Percentiles rank a stretch among this genome's conserved stretches.
Evolutionary conservation across 441 rosid genomes (phyloP).

Genomic region (Syzygium syzygioides): DNA sequence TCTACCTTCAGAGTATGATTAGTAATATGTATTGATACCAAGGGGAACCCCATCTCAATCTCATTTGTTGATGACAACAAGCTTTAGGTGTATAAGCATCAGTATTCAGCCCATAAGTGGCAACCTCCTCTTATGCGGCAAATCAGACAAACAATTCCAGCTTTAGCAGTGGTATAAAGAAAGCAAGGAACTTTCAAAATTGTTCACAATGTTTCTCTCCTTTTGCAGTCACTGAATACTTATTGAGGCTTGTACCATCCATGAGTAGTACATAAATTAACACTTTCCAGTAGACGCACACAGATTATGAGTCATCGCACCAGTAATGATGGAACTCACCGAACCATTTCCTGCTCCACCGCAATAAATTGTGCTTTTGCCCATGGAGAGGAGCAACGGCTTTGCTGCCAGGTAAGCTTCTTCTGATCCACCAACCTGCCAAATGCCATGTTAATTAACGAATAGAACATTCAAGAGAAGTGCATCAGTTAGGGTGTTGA

Average conservation of each 20-base stretch:
- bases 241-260: neutral
- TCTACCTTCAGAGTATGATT: neutral
- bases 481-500: neutral
- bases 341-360: constrained; percentile 95
- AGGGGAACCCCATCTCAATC: neutral
- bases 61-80: neutral
- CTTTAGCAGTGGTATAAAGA: neutral
- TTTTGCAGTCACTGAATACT: neutral
- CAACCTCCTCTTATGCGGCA: neutral
- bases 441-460: constrained; percentile 4
- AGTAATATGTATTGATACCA: neutral
- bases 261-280: neutral
- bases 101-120: neutral
- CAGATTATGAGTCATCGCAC: neutral
- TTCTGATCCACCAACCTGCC: constrained; percentile 88
- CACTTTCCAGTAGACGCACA: neutral
- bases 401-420: constrained; percentile 64
- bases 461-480: neutral
- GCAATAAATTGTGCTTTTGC: constrained; percentile 65
- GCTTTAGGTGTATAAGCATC: neutral
- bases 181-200: neutral
- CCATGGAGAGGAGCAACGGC: constrained; percentile 77
- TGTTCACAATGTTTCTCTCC: neutral
- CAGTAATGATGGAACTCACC: constrained; percentile 36
- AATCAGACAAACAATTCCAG: neutral